Evolutionary conservation across 208 protist genomes (phyloP).

Genomic region (Trypanosoma vivax): DNA sequence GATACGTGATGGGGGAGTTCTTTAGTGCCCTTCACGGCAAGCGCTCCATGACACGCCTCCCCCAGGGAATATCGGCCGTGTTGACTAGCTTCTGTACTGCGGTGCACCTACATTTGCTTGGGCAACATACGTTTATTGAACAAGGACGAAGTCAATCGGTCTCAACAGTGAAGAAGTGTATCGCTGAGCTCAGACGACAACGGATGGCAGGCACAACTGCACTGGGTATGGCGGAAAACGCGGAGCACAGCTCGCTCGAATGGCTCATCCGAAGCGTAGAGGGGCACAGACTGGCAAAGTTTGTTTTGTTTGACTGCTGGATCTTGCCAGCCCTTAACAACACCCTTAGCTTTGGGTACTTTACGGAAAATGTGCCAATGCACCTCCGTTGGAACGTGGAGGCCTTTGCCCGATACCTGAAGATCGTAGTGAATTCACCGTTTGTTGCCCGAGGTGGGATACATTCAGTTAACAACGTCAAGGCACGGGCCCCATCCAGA

Average conservation of each 20-base stretch:
- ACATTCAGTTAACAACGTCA: background rate
- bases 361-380: conserved; percentile 51
- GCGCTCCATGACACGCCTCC: conserved; percentile 55
- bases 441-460: conserved; percentile 32
- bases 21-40: conserved; percentile 69
- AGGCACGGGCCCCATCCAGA: no score
- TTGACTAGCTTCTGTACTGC: conserved; percentile 72
- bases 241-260: conserved; percentile 19
- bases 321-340: conserved; percentile 82
- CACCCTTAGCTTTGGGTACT: conserved; percentile 49
- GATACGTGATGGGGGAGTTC: conserved; percentile 75
- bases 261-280: conserved; percentile 66
- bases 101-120: conserved; percentile 75
- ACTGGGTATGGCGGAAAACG: conserved; percentile 7
- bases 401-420: conserved; percentile 83
- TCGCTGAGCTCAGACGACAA: conserved; percentile 43
- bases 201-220: conserved; percentile 13
- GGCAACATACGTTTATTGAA: conserved; percentile 21
- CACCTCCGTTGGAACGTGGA: conserved; percentile 87
- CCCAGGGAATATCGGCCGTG: conserved; percentile 68
- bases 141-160: conserved; percentile 16
- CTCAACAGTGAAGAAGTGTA: conserved; percentile 20
- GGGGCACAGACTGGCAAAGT: conserved; percentile 69
- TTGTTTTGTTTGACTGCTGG: conserved; percentile 87
- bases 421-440: conserved; percentile 75